A percentile compares a stretch with the other conserved stretches of the same genome.
Conservation (phyloP, 805 yeast species). For the Cyberlindnera petersonii region DNA sequence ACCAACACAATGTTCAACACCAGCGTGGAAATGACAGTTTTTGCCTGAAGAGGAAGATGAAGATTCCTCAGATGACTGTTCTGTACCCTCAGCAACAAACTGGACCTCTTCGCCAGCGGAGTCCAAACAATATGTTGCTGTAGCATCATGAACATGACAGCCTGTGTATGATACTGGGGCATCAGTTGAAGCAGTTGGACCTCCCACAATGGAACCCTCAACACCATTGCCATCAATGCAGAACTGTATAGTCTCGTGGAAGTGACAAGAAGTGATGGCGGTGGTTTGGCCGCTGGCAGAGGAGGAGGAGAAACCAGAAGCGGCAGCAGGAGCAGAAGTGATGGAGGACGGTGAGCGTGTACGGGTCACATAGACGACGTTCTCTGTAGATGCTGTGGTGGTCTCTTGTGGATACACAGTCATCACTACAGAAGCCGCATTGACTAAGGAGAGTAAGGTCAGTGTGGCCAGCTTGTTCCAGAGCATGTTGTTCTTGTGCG, state of each 20-base stretch:
- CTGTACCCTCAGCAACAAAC: conserved; percentile 2
- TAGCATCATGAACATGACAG: conserved; percentile 19
- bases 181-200: conserved; percentile 9
- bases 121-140: conserved; percentile 18
- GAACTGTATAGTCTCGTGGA: conserved; percentile 12
- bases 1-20: conserved; percentile 24
- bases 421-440: not conserved
- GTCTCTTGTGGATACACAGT: conserved; percentile 1
- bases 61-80: not conserved
- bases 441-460: not conserved
- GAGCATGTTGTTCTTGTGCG: no score
- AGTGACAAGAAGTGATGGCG: conserved; percentile 21
- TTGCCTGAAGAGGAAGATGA: conserved; percentile 3
- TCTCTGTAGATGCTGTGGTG: not conserved
- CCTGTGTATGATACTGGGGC: conserved; percentile 14
- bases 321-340: not conserved
- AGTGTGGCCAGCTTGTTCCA: not conserved
- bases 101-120: conserved; percentile 17
- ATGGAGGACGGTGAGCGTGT: not conserved
- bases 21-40: conserved; percentile 25
- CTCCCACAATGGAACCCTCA: conserved; percentile 20
- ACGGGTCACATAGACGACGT: not conserved
- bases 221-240: conserved; percentile 16
- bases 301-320: not conserved
- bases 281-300: conserved; percentile 11